Evolutionary conservation across 2,329 filamentous ascomycete species (phyloP).

Genomic region (Aureobasidium sp.): DNA sequence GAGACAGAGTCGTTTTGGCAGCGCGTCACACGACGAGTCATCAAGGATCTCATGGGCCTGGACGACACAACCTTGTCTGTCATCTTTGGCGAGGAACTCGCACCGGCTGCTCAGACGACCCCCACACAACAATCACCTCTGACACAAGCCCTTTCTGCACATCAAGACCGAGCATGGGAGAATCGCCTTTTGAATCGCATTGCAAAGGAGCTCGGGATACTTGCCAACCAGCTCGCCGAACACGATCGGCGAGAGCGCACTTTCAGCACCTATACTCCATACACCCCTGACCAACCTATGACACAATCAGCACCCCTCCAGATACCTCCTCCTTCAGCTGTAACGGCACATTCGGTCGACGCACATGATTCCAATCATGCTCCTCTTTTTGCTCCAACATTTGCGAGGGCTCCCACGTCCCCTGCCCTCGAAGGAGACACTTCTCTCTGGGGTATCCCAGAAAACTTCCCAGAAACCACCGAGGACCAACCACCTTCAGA

Average conservation of each 20-base stretch:
- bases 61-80: conserved; percentile 79
- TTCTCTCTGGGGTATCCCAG: conserved; percentile 61
- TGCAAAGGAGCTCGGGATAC: conserved; percentile 74
- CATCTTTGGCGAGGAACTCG: conserved; percentile 75
- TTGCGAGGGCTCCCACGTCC: conserved; percentile 28
- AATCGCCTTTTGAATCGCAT: conserved; percentile 74
- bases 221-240: conserved; percentile 76
- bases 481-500: conserved; percentile 23
- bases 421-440: conserved; percentile 39
- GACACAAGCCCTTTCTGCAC: conserved; percentile 21
- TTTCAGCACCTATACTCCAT: conserved; percentile 66
- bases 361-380: conserved; percentile 29
- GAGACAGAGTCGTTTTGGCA: conserved; percentile 67
- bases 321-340: conserved; percentile 20
- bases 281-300: conserved; percentile 18
- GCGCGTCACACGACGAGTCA: conserved; percentile 75
- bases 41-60: conserved; percentile 83
- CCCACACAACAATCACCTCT: conserved; percentile 29
- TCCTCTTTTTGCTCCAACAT: conserved; percentile 44
- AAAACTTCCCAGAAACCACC: conserved; percentile 41
- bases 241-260: conserved; percentile 63
- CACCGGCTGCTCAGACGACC: conserved; percentile 33
- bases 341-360: conserved; percentile 24
- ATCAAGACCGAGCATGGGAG: conserved; percentile 54
- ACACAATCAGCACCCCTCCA: conserved; percentile 23